These are phyloP conservation scores for Chrysosporium queenslandicum DNA, from an alignment of 2,329 filamentous ascomycete species.

Conservation along the genomic window DNA sequence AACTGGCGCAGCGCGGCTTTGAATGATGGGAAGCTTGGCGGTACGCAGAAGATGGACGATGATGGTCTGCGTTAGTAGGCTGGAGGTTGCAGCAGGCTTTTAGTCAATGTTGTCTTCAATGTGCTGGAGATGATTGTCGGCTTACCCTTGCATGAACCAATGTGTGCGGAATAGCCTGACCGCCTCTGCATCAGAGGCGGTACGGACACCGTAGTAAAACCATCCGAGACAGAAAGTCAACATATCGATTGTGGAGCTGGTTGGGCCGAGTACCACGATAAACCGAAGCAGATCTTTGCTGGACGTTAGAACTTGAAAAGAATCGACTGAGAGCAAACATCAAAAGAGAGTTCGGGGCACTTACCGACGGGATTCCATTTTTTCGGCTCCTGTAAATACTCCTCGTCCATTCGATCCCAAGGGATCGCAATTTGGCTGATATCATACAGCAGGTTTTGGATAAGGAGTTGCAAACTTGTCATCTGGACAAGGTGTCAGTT, in stretches of 20 bases:
- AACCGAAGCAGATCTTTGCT: not conserved
- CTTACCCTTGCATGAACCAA: slow-evolving; percentile 6
- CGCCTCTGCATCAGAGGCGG: not conserved
- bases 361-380: not conserved
- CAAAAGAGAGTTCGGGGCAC: not conserved
- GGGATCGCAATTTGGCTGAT: slow-evolving; percentile 5
- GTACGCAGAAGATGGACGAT: slow-evolving; percentile 5
- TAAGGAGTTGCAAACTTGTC: slow-evolving; percentile 4
- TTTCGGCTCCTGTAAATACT: not conserved
- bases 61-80: not conserved
- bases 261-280: not conserved
- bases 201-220: not conserved
- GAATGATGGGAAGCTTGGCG: slow-evolving; percentile 1
- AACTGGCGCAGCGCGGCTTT: not conserved
- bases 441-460: slow-evolving; percentile 3
- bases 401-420: slow-evolving; percentile 5
- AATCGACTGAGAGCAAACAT: too few species aligned
- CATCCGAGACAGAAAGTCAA: slow-evolving; percentile 1
- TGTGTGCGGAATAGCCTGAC: slow-evolving; percentile 1
- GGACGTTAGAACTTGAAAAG: not conserved
- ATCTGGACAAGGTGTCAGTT: not conserved
- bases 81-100: not conserved
- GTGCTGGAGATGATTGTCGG: not conserved
- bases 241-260: slow-evolving; percentile 2
- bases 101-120: not conserved